phyloP scores from a whole-genome alignment of 2,329 filamentous ascomycete genomes.

The Exserohilum rostratum region DNA sequence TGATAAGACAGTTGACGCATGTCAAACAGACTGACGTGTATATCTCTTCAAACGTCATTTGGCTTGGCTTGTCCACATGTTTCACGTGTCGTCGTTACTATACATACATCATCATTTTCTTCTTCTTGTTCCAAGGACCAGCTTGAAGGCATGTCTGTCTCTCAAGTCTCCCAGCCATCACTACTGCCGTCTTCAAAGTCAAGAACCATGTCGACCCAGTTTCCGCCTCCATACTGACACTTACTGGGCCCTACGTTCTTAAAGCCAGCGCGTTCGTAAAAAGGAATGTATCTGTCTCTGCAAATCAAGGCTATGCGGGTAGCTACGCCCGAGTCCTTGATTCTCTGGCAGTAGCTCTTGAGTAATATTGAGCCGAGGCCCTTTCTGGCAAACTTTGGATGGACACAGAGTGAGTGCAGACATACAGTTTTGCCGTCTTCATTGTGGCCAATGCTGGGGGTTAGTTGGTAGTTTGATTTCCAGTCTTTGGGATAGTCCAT shows the following conservation, averaged over 20 bases:
- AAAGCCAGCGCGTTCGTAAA: constrained; percentile 79
- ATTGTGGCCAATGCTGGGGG: constrained; percentile 66
- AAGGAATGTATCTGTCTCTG: constrained; percentile 73
- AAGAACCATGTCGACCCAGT: constrained; percentile 80
- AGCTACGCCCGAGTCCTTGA: constrained; percentile 71
- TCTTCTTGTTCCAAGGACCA: no score
- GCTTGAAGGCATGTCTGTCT: no score
- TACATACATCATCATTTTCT: background rate
- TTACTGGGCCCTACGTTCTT: constrained; percentile 70
- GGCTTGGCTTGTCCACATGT: no score
- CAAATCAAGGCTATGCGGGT: constrained; percentile 78
- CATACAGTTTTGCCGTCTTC: constrained; percentile 76
- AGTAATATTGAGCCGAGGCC: constrained; percentile 77
- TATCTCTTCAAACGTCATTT: no score
- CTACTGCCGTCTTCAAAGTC: constrained; percentile 32
- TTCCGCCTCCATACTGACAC: constrained; percentile 75
- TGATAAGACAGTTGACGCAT: no score
- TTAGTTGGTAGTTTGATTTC: constrained; percentile 53
- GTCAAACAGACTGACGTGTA: no score
- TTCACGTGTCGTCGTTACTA: background rate
- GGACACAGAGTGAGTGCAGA: constrained; percentile 81
- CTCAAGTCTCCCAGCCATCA: constrained; percentile 10
- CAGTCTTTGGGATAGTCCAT: constrained; percentile 77
- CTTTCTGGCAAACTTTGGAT: constrained; percentile 74
- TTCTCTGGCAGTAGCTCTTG: constrained; percentile 77